Evolutionary conservation across 441 rosid species (phyloP).

Genomic region (Pelargonium myrrhifolium): DNA sequence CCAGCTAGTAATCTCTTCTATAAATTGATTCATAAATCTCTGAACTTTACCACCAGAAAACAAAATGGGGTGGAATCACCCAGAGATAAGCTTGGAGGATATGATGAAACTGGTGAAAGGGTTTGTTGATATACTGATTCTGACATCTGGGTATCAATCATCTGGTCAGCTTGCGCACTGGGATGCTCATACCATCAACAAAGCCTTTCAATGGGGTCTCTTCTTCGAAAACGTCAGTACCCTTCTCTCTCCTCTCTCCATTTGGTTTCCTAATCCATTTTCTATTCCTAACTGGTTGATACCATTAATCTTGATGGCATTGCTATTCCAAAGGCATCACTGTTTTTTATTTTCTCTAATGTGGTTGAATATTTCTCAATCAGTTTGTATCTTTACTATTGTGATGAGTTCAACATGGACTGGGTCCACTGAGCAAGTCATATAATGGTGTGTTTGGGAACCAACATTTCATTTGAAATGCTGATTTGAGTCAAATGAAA

Average conservation of each 20-base stretch:
- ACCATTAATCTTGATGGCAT: neutral
- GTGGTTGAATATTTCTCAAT: neutral
- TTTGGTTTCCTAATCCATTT: neutral
- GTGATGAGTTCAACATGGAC: neutral
- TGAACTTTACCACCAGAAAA: neutral
- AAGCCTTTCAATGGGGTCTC: constrained; percentile 72
- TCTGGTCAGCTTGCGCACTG: constrained; percentile 61
- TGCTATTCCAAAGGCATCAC: neutral
- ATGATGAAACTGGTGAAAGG: constrained; percentile 58
- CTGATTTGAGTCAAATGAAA: too few species aligned
- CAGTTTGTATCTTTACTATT: neutral
- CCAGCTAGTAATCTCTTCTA: too few species aligned
- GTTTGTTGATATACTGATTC: constrained; percentile 60
- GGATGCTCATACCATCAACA: constrained; percentile 50
- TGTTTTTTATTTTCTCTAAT: neutral
- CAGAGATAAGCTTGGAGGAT: constrained; percentile 48
- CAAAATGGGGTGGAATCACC: constrained; percentile 64
- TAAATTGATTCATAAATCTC: neutral
- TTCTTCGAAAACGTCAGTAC: constrained; percentile 59
- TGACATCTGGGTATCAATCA: constrained; percentile 75
- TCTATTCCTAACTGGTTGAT: neutral
- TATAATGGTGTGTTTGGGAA: too few species aligned
- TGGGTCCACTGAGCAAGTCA: too few species aligned
- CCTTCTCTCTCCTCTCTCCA: constrained; percentile 5
- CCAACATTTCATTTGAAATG: too few species aligned